Evolutionary conservation across 148 eudicot species (phyloP), one percentile per base, ranked within the genome.

Genomic region (Rhododendron henanense): DNA sequence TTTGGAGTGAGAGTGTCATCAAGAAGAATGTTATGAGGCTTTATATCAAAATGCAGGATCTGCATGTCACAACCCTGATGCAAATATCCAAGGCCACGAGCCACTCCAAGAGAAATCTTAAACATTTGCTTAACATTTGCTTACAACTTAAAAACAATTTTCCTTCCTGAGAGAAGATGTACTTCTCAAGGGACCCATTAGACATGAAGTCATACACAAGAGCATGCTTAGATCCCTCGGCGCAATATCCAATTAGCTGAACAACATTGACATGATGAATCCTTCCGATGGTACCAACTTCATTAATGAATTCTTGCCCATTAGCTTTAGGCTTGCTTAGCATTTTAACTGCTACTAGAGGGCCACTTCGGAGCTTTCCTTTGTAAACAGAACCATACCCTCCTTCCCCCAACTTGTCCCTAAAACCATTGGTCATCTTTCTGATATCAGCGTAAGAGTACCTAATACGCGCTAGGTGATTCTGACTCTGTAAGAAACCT

Each of bases 161-260:
- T 1, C 11, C 79, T 6, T 79, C 79, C 67, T 7, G 10, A 35
- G 47, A 25, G 28, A 31, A 78, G 21, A 87, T 59, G 71, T 78
- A 78, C 79, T 84, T 87, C 2, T 87, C 88, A 48, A 87, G 88
- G 11, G 88, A 87, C 1, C 86, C 88, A 23, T 87, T 83, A 10
- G 86, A 86, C 88, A 87, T 87, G 55, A 87, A 87, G 5, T 87
- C 88, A 67, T 87, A 87, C 1, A 87, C n/a, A 50, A 87, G 83
- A 13, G 88, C 86, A 23, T 71, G 86, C 18, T 87, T 83, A 31
- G 88, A 78, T 2, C 83, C 16, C n/a, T 87, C 79, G 19, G 71
- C 79, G 33, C 88, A 87, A 77, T 55, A 84, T 48, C 88, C 86
- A 48, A 87, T 51, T 2, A 87, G 84, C 33, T 33, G 61, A 18